Evolutionary conservation across 345 rosid genomes (phyloP).

Genomic region (Eutrema yunnanense): DNA sequence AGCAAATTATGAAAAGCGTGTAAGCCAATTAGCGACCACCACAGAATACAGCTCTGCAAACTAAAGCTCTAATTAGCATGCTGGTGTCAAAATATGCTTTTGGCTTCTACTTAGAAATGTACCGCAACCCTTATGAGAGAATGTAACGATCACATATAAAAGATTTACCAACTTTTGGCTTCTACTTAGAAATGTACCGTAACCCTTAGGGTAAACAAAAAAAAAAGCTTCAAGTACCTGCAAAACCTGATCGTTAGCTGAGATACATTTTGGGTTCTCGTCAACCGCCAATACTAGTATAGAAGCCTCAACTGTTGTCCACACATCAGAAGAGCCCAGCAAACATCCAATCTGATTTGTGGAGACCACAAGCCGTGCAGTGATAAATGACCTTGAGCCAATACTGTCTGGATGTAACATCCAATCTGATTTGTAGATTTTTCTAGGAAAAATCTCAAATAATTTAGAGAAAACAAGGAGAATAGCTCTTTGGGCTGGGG

Average conservation of each 20-base stretch:
- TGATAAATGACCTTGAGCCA: constrained; percentile 26
- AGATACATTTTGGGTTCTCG: constrained; percentile 47
- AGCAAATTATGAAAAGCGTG: not conserved
- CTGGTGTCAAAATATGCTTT: no score
- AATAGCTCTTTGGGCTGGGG: constrained; percentile 58
- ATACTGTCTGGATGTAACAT: constrained; percentile 4
- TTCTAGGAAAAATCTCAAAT: constrained; percentile 39
- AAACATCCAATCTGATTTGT: constrained; percentile 56
- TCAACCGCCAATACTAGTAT: constrained; percentile 35
- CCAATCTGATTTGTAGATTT: not conserved
- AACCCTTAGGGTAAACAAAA: no score
- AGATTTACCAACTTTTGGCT: no score
- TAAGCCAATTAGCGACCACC: not conserved
- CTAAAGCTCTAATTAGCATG: no score
- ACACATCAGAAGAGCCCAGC: constrained; percentile 12
- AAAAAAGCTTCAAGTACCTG: constrained; percentile 35
- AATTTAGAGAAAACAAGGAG: constrained; percentile 48
- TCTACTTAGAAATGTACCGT: no score
- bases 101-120: no score
- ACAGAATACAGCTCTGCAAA: no score
- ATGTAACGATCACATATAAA: no score
- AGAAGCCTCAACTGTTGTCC: not conserved
- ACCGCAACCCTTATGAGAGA: no score
- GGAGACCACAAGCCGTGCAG: constrained; percentile 56
- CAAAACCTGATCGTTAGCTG: constrained; percentile 52